These are phyloP conservation scores for Massariosphaeria phaeospora DNA, from an alignment of 495 filamentous ascomycete species.

Conservation along the genomic window DNA sequence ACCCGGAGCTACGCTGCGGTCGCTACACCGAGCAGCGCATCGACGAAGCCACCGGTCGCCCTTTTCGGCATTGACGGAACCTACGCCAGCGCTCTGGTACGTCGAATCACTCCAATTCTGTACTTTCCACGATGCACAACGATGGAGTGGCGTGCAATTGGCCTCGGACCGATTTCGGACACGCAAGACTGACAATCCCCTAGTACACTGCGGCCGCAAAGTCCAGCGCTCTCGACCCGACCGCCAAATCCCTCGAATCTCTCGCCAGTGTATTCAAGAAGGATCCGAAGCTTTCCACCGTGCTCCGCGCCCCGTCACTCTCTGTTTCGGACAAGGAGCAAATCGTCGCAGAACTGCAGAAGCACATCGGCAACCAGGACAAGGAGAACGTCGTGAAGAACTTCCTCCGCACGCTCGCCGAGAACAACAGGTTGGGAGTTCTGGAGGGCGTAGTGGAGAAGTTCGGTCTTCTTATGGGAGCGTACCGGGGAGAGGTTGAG, in stretches of 20 bases:
- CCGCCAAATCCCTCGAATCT: conserved; percentile 64
- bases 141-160: conserved; percentile 3
- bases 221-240: conserved; percentile 72
- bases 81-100: conserved; percentile 96
- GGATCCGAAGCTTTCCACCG: conserved; percentile 69
- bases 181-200: conserved; percentile 1
- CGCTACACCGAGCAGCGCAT: conserved; percentile 52
- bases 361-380: conserved; percentile 63
- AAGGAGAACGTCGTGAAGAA: conserved; percentile 85
- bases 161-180: background rate
- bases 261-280: conserved; percentile 69
- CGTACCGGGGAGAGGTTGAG: conserved; percentile 87
- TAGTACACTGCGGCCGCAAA: conserved; percentile 96
- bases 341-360: conserved; percentile 78
- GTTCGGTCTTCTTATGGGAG: conserved; percentile 81
- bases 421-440: conserved; percentile 89
- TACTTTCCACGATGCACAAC: conserved; percentile 7
- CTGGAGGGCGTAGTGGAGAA: conserved; percentile 79
- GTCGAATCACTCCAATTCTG: conserved; percentile 33
- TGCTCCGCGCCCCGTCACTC: conserved; percentile 78
- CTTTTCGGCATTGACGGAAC: conserved; percentile 96
- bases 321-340: conserved; percentile 68
- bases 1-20: conserved; percentile 67
- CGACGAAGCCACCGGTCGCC: conserved; percentile 71
- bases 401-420: conserved; percentile 80